Evolutionary conservation across 75 land plant genomes (phyloP).

Genomic region (Isoetes taiwanensis): DNA sequence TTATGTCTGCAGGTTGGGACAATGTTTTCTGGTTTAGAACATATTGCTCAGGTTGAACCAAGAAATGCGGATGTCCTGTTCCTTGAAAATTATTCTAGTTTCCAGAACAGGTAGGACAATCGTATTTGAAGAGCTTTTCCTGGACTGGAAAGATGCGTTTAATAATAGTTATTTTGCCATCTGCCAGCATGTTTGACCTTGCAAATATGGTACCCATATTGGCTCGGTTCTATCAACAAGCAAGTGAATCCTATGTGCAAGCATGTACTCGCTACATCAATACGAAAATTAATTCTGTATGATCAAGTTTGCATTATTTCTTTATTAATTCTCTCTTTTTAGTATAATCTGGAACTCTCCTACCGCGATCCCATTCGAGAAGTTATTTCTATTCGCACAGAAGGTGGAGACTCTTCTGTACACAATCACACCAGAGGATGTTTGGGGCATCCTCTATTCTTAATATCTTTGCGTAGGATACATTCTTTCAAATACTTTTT

Average conservation of each 20-base stretch:
- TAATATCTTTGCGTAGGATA: neutral
- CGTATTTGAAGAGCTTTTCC: no score
- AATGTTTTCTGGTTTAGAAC: slow-evolving; percentile 87
- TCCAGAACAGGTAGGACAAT: slow-evolving; percentile 79
- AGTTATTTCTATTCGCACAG: slow-evolving; percentile 82
- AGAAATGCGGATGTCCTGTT: slow-evolving; percentile 85
- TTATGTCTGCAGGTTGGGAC: slow-evolving; percentile 58
- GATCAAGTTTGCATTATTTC: slow-evolving; percentile 10
- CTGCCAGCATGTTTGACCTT: slow-evolving; percentile 84
- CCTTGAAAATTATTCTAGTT: slow-evolving; percentile 93
- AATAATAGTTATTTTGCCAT: neutral
- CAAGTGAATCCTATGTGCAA: slow-evolving; percentile 97
- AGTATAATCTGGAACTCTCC: no score
- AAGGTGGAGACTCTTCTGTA: slow-evolving; percentile 74
- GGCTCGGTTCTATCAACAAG: slow-evolving; percentile 93
- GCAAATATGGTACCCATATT: slow-evolving; percentile 93
- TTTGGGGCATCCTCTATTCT: slow-evolving; percentile 8
- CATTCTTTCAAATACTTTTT: neutral
- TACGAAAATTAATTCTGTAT: slow-evolving; percentile 75
- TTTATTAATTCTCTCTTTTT: no score
- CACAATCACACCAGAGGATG: slow-evolving; percentile 88
- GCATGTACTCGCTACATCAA: slow-evolving; percentile 84
- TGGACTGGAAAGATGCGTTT: neutral
- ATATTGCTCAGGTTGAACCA: slow-evolving; percentile 78
- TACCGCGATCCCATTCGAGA: slow-evolving; percentile 66